Evolutionary conservation across 1,139 yeast species (phyloP).

Genomic region (Taphrina sp.): DNA sequence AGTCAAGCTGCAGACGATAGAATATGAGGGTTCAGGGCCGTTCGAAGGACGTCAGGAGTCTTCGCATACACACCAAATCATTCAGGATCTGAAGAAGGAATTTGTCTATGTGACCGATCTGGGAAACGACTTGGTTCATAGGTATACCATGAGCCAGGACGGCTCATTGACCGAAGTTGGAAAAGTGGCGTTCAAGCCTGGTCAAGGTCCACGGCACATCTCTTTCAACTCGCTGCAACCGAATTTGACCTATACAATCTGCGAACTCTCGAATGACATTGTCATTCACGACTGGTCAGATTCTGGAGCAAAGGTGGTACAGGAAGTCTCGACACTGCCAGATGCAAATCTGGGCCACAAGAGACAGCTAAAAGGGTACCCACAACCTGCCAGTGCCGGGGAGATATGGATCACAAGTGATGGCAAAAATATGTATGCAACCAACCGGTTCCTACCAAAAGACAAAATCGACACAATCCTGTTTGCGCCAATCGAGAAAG

Average conservation of each 20-base stretch:
- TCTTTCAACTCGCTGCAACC: conserved; percentile 21
- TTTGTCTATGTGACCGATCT: conserved; percentile 24
- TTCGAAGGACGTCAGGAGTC: conserved; percentile 27
- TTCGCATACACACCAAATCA: conserved; percentile 31
- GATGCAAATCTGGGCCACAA: neutral
- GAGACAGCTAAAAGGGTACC: neutral
- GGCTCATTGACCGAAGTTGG: conserved; percentile 7
- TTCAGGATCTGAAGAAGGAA: conserved; percentile 7
- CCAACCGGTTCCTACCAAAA: conserved; percentile 20
- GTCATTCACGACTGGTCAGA: conserved; percentile 8
- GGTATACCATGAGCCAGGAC: neutral
- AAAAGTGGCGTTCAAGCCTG: conserved; percentile 9
- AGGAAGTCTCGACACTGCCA: conserved; percentile 11
- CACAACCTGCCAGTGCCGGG: conserved; percentile 26
- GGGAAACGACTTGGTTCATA: conserved; percentile 18
- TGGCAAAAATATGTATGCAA: conserved; percentile 15
- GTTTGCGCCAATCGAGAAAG: neutral
- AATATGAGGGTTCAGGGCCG: conserved; percentile 12
- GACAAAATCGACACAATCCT: conserved; percentile 16
- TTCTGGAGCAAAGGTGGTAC: neutral
- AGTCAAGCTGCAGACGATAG: neutral
- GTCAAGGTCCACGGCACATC: conserved; percentile 26
- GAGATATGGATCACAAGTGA: conserved; percentile 19
- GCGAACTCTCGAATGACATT: conserved; percentile 27
- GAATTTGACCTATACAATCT: conserved; percentile 17